Base-by-base conservation (phyloP, 345 rosid genomes). In the Noccaea caerulescens region DNA sequence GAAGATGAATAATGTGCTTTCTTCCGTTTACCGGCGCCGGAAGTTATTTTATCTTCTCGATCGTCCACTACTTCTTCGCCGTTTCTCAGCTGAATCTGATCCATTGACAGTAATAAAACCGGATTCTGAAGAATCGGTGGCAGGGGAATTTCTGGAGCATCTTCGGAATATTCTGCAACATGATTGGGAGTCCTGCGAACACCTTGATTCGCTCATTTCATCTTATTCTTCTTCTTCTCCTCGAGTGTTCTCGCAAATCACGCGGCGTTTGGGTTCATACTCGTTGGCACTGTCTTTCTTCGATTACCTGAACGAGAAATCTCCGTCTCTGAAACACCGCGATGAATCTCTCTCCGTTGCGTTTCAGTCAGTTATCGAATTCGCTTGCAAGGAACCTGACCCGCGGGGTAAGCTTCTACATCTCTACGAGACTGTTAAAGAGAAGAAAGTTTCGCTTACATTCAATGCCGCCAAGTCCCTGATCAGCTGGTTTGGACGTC, bases 231-330 rank as follows among this genome's bases (percentile, higher is more conserved):
- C 83, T 61, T 49, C 63, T 25, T 45, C 84, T 56, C 77, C 82
- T 39, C 67, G 55, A 8, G 63, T 73, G 45, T 57, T 85, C 71
- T 69, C 59, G 18, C 79, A 72, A 32, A 84, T 88, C 66, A 68
- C 85, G 39, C 77, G 85, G 67, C 67, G 81, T 30, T 72, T 91
- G 36, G 53, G 73, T 10, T 78, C 85, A 64, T 65, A 79, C 57
- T 52, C 71, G 2, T 71, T 61, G 14, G 92, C 94, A 25, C 72
- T 88, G 76, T 33, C 74, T 16, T 88, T 90, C 77, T 81, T 85
- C 71, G 50, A 68, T 1, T 83, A 59, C 83, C 75, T 88, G 39
- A 76, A 46, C 38, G 34, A 79, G 62, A 63, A 79, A 27, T 65
- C 84, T 39, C 57, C 58, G 14, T 69, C 65, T n/a, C 27, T 68